A percentile compares a stretch with the other conserved stretches of the same genome.
Evolutionary conservation across 257 asterid genomes (phyloP).

Genomic region (Oldenlandia corymbosa): DNA sequence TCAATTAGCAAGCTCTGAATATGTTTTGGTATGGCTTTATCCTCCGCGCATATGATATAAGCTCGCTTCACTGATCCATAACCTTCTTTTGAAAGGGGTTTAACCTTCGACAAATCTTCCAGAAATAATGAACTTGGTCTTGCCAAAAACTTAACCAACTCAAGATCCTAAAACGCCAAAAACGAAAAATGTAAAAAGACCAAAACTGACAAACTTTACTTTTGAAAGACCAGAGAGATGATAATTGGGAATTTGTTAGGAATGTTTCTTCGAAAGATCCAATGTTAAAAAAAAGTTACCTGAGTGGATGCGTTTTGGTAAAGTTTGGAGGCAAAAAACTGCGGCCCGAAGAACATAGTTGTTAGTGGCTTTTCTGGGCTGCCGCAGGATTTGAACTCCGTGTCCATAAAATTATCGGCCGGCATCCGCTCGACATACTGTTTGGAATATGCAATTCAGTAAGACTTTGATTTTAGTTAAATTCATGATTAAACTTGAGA

Average conservation of each 20-base stretch:
- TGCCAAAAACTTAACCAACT: constrained; percentile 10
- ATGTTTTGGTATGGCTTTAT: constrained; percentile 8
- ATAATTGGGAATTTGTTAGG: no score
- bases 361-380: constrained; percentile 1
- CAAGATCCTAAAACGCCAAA: constrained; percentile 11
- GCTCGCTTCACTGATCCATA: constrained; percentile 17
- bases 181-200: no score
- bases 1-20: constrained; percentile 12
- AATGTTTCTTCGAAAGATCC: no score
- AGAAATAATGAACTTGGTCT: constrained; percentile 16
- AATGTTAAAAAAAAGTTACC: neutral
- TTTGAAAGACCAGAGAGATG: no score
- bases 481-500: no score
- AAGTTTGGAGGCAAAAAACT: constrained; percentile 8
- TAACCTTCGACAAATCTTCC: constrained; percentile 3
- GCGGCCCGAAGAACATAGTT: constrained; percentile 9
- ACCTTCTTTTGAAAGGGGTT: constrained; percentile 10
- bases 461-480: no score
- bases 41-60: constrained; percentile 15
- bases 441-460: no score
- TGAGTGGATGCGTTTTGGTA: constrained; percentile 14
- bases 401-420: constrained; percentile 15
- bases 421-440: constrained; percentile 10
- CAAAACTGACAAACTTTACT: no score
- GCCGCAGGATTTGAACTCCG: constrained; percentile 2